Evolutionary conservation across 129 eudicot species (phyloP).

Genomic region (Apium graveolens): DNA sequence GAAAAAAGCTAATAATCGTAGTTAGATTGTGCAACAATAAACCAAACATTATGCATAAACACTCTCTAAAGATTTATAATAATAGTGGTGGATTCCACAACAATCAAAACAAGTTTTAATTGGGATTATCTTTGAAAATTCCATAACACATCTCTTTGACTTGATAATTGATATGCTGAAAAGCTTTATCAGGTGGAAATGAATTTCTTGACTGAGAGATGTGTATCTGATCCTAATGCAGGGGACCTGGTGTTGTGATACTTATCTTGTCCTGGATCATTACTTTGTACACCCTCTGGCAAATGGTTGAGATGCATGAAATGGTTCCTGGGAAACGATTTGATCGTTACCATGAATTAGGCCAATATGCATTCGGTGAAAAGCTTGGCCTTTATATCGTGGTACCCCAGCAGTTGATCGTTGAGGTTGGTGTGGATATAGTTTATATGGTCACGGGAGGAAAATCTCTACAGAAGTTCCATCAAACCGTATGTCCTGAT

Average conservation of each 20-base stretch:
- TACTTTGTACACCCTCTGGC: conserved; percentile 70
- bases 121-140: neutral
- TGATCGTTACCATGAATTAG: conserved; percentile 71
- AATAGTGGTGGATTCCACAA: neutral
- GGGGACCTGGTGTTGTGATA: conserved; percentile 71
- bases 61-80: neutral
- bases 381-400: conserved; percentile 62
- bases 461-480: conserved; percentile 43
- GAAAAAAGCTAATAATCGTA: neutral
- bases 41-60: neutral
- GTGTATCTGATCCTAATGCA: conserved; percentile 11
- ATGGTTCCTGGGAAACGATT: conserved; percentile 71
- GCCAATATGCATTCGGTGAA: conserved; percentile 72
- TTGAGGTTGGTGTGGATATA: conserved; percentile 59
- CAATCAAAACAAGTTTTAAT: neutral
- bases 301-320: conserved; percentile 84
- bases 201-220: neutral
- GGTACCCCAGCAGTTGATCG: conserved; percentile 62
- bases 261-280: conserved; percentile 66
- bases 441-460: conserved; percentile 85
- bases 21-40: neutral
- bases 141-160: neutral
- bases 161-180: neutral
- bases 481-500: conserved; percentile 29
- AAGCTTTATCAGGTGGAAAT: neutral